Base-by-base conservation (phyloP, 2,329 filamentous ascomycete genomes). In the Cryphonectria japonica region DNA sequence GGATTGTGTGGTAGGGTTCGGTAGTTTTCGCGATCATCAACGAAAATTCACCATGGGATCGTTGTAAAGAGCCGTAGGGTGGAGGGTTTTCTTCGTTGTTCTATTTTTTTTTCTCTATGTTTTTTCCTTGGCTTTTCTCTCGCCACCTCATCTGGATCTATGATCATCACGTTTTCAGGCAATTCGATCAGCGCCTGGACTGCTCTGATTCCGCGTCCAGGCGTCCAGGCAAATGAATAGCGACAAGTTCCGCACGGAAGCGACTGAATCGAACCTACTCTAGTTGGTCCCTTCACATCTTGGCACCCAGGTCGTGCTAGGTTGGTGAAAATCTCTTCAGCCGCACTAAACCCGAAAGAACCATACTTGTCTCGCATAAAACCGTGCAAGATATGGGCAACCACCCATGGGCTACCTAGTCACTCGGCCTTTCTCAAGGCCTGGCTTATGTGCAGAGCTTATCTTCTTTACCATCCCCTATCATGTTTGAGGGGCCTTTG, bases 341-440 rank as follows among this genome's bases (percentile, higher is more conserved):
- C 71, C 71, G 68, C 71, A 72, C 71, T 72, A 72, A 66, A 57
- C 71, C 68, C n/a, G 32, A 70, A 60, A 69, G 14, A 59, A 34
- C 6, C 37, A 61, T 57, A 61, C 52, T 22, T 59, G 66, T 39
- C 19, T 29, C 41, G 54, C 22, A 41, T 37, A 61, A 46, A 50
- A 46, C 26, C 19, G n/a, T n/a, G 16, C 22, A 61, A n/a, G 69
- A 29, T 66, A 50, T 37, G 61, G 64, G 52, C 52, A 26, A 39
- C 7, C 39, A 39, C 16, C 39, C 62, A 50, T 63, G 67, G 46
- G 43, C 26, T 26, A 32, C 43, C 43, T 59, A 64, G 70, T 69
- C 70, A 67, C 67, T 69, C 70, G 70, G 70, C 57, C 67, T 67
- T 69, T 63, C 54, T 63, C 26, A 39, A 50, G 41, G 26, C 32